Percentiles rank a stretch among this genome's conserved stretches.
phyloP scores from a whole-genome alignment of 306 rosid genomes.

The Vigna trinervia region DNA sequence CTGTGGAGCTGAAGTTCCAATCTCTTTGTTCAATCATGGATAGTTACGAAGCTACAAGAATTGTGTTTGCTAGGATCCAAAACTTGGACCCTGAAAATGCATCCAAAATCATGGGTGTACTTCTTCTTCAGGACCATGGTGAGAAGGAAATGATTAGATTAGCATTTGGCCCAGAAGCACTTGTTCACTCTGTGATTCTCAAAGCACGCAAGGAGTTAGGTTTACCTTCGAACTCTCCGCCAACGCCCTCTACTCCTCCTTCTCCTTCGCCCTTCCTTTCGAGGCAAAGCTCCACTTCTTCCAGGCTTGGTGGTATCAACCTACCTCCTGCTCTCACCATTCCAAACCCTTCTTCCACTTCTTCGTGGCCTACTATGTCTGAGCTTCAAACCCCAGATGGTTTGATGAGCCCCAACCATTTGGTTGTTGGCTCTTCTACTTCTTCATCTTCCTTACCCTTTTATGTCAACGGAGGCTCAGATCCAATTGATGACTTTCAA shows the following conservation, averaged over 20 bases:
- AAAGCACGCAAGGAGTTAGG: conserved; percentile 85
- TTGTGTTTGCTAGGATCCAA: conserved; percentile 89
- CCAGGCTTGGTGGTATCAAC: conserved; percentile 56
- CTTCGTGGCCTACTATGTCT: conserved; percentile 65
- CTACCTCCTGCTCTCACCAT: conserved; percentile 65
- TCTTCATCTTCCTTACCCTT: conserved; percentile 64
- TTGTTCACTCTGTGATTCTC: conserved; percentile 78
- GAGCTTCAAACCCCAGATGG: conserved; percentile 74
- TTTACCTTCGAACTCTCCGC: conserved; percentile 68
- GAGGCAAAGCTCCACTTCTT: conserved; percentile 61
- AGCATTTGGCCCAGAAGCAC: conserved; percentile 92
- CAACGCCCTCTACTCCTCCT: conserved; percentile 72
- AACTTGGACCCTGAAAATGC: conserved; percentile 97
- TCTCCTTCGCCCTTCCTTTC: conserved; percentile 75
- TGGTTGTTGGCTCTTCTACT: conserved; percentile 50
- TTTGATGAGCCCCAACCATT: conserved; percentile 61
- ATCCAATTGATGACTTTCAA: conserved; percentile 81
- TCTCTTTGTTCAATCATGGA: conserved; percentile 61
- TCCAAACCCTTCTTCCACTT: conserved; percentile 63
- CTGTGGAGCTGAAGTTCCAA: conserved; percentile 47
- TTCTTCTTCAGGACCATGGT: conserved; percentile 91
- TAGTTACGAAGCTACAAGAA: conserved; percentile 90
- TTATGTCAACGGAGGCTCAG: conserved; percentile 55
- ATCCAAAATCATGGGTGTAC: conserved; percentile 94
- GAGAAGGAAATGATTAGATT: conserved; percentile 97